Percentiles rank a stretch among this genome's conserved stretches.
Evolutionary conservation across 2,329 filamentous ascomycete species (phyloP).

Genomic region (Magnaporthiopsis incrustans): DNA sequence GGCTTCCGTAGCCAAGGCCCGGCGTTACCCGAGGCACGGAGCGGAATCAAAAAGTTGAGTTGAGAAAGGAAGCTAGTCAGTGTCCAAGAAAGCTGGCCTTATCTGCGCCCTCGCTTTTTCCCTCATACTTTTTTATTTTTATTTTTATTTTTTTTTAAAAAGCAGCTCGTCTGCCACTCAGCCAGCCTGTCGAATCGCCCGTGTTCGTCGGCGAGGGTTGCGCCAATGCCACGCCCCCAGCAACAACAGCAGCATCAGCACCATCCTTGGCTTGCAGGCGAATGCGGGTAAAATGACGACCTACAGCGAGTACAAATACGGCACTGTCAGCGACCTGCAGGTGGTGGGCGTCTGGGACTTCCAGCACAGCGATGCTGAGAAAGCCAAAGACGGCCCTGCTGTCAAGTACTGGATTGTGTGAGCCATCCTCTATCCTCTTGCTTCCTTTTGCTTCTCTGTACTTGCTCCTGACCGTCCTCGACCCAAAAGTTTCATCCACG

Average conservation of each 20-base stretch:
- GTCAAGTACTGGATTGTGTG: constrained; percentile 29
- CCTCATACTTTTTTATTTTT: background rate
- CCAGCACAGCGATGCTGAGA: constrained; percentile 8
- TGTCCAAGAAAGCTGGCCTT: background rate
- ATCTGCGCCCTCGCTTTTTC: background rate
- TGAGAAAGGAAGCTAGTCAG: background rate
- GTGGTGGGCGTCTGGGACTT: constrained; percentile 37
- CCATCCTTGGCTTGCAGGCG: background rate
- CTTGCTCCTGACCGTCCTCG: background rate
- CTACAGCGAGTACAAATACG: constrained; percentile 28
- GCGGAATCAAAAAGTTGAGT: background rate
- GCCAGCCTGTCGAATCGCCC: background rate
- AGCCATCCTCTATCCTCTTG: constrained; percentile 8
- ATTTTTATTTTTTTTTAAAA: background rate
- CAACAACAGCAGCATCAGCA: background rate
- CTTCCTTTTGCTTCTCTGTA: background rate
- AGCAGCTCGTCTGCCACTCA: background rate
- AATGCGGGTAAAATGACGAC: background rate
- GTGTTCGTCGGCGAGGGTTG: background rate
- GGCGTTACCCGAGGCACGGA: background rate
- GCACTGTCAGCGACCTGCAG: constrained; percentile 31
- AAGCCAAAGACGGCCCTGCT: constrained; percentile 10
- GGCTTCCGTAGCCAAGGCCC: background rate
- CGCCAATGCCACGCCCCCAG: background rate
- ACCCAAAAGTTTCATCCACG: constrained; percentile 41